Evolutionary conservation across 1,139 yeast species (phyloP).

Genomic region (Casaregolazyma suthepensis): DNA sequence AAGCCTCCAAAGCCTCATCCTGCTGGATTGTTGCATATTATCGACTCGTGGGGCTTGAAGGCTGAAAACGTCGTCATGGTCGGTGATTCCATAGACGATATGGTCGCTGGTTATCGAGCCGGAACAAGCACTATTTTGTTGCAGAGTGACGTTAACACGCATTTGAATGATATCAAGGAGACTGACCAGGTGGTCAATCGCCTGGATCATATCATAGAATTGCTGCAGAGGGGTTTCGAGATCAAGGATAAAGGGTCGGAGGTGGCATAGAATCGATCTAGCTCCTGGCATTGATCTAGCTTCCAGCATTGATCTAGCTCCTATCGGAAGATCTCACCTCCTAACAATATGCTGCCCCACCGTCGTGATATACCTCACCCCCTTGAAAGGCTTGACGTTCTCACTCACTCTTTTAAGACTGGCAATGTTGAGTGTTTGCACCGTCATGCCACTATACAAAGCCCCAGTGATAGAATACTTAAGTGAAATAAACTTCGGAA

Average conservation of each 20-base stretch:
- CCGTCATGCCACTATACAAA: conserved; percentile 70
- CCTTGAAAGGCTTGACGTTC: conserved; percentile 76
- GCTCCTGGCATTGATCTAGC: no score
- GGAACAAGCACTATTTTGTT: conserved; percentile 52
- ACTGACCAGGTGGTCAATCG: conserved; percentile 40
- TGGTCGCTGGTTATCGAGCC: conserved; percentile 52
- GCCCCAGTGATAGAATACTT: conserved; percentile 60
- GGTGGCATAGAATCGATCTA: no score
- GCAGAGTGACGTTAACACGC: conserved; percentile 43
- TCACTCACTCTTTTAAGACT: conserved; percentile 56
- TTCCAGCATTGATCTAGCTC: no score
- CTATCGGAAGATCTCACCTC: conserved; percentile 18
- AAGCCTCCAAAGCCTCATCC: conserved; percentile 62
- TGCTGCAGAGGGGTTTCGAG: conserved; percentile 36
- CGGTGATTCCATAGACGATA: conserved; percentile 63
- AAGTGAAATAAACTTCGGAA: conserved; percentile 51
- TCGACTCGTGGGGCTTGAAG: conserved; percentile 39
- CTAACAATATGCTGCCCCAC: conserved; percentile 57
- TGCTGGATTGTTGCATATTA: conserved; percentile 50
- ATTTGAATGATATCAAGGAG: conserved; percentile 33
- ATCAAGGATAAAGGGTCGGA: conserved; percentile 16
- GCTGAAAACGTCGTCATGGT: conserved; percentile 54
- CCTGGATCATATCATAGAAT: conserved; percentile 38
- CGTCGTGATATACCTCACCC: conserved; percentile 74
- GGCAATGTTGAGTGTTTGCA: conserved; percentile 57